A percentile compares a stretch with the other conserved stretches of the same genome.
These are phyloP conservation scores for Aspergillus haitiensis DNA, from an alignment of 495 filamentous ascomycete species.

Conservation along the genomic window DNA sequence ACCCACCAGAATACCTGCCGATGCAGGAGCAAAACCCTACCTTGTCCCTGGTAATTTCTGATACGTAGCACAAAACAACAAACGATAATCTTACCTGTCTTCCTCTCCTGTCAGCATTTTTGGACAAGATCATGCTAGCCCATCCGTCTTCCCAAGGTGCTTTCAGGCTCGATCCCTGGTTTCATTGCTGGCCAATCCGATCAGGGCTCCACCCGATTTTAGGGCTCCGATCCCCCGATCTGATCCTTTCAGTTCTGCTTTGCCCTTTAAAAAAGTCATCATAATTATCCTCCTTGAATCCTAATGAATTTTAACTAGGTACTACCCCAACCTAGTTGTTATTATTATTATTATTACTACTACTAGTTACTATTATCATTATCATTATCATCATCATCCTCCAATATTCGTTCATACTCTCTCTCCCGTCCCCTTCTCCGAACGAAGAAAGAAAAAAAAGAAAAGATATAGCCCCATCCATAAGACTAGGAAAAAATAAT, in stretches of 20 bases:
- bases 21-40: too few relatives aligned
- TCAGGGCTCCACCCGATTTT: conserved; percentile 11
- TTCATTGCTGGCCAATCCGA: neutral
- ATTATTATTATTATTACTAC: neutral
- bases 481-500: too few relatives aligned
- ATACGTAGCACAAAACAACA: neutral
- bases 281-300: too few relatives aligned
- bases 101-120: neutral
- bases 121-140: neutral
- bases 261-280: too few relatives aligned
- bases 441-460: too few relatives aligned
- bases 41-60: neutral
- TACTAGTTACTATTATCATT: neutral
- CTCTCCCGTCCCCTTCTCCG: too few relatives aligned
- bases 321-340: neutral
- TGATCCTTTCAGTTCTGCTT: conserved; percentile 5
- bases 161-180: conserved; percentile 3
- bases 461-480: too few relatives aligned
- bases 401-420: neutral
- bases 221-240: conserved; percentile 10
- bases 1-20: too few relatives aligned
- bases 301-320: neutral
- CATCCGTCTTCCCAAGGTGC: neutral
- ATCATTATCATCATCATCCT: neutral
- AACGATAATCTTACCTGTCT: neutral